Evolutionary conservation across 805 yeast genomes (phyloP).

Genomic region (Scheffersomyces stipitis): DNA sequence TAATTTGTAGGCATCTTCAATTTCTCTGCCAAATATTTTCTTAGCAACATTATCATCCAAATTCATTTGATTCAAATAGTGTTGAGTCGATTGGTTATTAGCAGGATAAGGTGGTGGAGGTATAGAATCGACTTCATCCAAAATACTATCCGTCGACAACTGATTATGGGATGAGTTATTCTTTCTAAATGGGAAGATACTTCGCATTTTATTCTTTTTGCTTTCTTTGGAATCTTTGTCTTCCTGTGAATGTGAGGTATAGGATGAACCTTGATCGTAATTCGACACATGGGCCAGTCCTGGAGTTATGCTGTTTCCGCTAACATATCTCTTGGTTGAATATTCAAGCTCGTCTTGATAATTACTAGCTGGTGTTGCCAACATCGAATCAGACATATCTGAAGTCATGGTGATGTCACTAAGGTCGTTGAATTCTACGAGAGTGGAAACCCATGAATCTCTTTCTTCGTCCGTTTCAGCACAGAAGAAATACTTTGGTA

Average conservation of each 20-base stretch:
- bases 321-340: too few species aligned
- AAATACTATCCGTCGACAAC: slow-evolving; percentile 2
- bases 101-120: background rate
- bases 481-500: slow-evolving; percentile 64
- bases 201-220: slow-evolving; percentile 53
- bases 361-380: background rate
- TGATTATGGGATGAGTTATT: background rate
- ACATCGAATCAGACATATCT: slow-evolving; percentile 1
- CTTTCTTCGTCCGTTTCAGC: slow-evolving; percentile 79
- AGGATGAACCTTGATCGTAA: slow-evolving; percentile 6
- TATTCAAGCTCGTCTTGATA: background rate
- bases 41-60: slow-evolving; percentile 35
- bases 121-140: slow-evolving; percentile 1
- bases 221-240: slow-evolving; percentile 27
- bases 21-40: slow-evolving; percentile 63
- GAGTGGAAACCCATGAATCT: slow-evolving; percentile 63
- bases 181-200: slow-evolving; percentile 55
- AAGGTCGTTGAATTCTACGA: slow-evolving; percentile 33
- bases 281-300: background rate
- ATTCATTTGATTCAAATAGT: slow-evolving; percentile 35
- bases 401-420: slow-evolving; percentile 2
- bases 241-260: slow-evolving; percentile 6
- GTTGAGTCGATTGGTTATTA: slow-evolving; percentile 21
- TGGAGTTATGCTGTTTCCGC: too few species aligned
- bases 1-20: slow-evolving; percentile 50